phyloP scores from a whole-genome alignment of 805 yeast genomes.

The Ogataea nakhonphanomensis region DNA sequence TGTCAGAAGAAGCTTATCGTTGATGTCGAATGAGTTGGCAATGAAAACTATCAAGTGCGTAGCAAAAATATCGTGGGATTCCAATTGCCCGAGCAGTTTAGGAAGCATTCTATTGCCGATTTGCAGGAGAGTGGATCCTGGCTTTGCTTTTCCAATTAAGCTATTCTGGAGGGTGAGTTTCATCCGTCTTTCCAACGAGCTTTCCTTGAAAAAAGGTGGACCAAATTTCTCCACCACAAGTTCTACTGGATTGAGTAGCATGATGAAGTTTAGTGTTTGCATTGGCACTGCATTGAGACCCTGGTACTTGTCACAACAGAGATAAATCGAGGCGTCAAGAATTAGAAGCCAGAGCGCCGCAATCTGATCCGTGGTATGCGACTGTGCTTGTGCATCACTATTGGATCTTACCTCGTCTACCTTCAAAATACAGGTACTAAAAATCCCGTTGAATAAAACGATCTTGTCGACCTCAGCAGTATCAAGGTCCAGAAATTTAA shows the following conservation, averaged over 20 bases:
- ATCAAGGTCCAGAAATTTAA: constrained; percentile 5
- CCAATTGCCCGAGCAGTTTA: constrained; percentile 17
- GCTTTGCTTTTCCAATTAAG: constrained; percentile 30
- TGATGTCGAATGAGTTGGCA: constrained; percentile 26
- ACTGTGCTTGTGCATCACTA: background rate
- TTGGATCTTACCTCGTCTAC: constrained; percentile 2
- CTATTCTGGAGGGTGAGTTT: constrained; percentile 24
- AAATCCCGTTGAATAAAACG: constrained; percentile 16
- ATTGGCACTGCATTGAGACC: constrained; percentile 22
- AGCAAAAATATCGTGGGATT: constrained; percentile 23
- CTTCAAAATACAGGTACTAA: constrained; percentile 6
- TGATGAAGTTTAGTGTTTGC: constrained; percentile 26
- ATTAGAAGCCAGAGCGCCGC: constrained; percentile 14
- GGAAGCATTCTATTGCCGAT: constrained; percentile 28
- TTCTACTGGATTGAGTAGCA: constrained; percentile 19
- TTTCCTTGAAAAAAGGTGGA: constrained; percentile 16
- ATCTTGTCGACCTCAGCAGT: constrained; percentile 9
- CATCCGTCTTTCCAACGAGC: constrained; percentile 16
- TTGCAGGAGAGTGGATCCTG: constrained; percentile 31
- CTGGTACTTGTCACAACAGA: constrained; percentile 13
- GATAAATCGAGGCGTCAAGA: constrained; percentile 23
- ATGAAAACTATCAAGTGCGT: constrained; percentile 25
- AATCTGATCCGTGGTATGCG: background rate
- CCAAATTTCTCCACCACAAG: constrained; percentile 24
- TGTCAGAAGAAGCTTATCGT: constrained; percentile 29